A percentile compares a stretch with the other conserved stretches of the same genome.
Conservation (phyloP, 768 basidiomycete species). For the Coprinopsis marcescibilis region DNA sequence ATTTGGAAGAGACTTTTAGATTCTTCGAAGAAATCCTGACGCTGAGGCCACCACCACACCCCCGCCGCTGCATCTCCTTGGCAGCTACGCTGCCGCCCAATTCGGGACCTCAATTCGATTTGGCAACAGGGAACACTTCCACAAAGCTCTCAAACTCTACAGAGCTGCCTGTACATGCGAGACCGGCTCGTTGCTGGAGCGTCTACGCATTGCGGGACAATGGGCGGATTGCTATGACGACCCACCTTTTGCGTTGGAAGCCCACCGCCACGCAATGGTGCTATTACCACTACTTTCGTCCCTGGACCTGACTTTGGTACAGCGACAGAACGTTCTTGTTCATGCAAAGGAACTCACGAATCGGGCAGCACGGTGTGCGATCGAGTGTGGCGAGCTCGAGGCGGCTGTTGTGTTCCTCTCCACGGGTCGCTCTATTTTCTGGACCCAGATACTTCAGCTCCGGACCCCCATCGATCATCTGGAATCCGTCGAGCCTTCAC, state of each 20-base stretch:
- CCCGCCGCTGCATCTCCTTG: slow-evolving; percentile 13
- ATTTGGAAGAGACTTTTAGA: background rate
- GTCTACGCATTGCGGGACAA: background rate
- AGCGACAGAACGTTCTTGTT: background rate
- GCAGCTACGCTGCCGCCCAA: slow-evolving; percentile 11
- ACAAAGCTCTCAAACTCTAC: background rate
- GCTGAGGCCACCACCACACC: slow-evolving; percentile 13
- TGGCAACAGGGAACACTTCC: background rate
- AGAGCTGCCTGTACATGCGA: background rate
- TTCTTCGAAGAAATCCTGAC: slow-evolving; percentile 10
- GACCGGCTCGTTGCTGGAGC: background rate
- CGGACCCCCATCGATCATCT: background rate
- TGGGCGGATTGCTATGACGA: background rate
- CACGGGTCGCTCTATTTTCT: slow-evolving; percentile 1
- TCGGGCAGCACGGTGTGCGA: background rate
- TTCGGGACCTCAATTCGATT: too few species aligned
- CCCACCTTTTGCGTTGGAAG: background rate
- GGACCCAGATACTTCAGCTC: background rate
- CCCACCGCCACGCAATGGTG: background rate
- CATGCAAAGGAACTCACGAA: background rate
- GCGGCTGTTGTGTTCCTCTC: background rate
- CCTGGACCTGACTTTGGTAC: background rate
- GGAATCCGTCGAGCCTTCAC: background rate
- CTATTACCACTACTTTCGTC: too few species aligned
- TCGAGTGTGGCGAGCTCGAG: background rate